Conservation (phyloP, 2,329 filamentous ascomycete species). For the Fusarium albosuccineum region DNA sequence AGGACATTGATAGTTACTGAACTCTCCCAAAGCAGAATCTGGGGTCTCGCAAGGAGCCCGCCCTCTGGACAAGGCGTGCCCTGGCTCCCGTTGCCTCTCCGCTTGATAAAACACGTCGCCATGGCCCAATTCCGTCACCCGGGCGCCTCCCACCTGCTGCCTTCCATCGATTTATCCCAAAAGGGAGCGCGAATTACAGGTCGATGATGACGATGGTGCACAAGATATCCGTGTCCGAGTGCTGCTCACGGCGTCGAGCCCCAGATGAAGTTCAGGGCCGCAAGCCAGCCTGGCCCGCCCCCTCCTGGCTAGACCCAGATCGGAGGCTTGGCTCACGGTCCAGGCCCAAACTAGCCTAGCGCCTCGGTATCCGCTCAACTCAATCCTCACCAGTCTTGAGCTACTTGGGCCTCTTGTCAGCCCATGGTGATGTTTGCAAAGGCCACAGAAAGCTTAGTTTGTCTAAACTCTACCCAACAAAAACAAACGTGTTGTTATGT, state of each 20-base stretch:
- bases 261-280: slow-evolving; percentile 14
- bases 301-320: slow-evolving; percentile 40
- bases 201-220: neutral
- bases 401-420: neutral
- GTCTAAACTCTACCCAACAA: neutral
- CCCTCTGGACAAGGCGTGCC: neutral
- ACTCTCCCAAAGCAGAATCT: neutral
- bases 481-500: no score
- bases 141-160: neutral
- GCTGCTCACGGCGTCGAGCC: slow-evolving; percentile 2
- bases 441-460: neutral
- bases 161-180: neutral
- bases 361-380: slow-evolving; percentile 25
- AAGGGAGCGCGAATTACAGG: neutral
- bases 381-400: slow-evolving; percentile 34
- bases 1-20: slow-evolving; percentile 12
- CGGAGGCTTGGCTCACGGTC: slow-evolving; percentile 20
- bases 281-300: slow-evolving; percentile 40
- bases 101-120: neutral
- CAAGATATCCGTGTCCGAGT: slow-evolving; percentile 5
- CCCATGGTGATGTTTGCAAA: neutral
- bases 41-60: neutral
- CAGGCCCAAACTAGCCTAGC: slow-evolving; percentile 34
- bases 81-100: neutral
- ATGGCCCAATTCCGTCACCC: neutral